These are phyloP conservation scores for Theobroma grandiflorum DNA, from an alignment of 441 rosid genomes.

Conservation along the genomic window DNA sequence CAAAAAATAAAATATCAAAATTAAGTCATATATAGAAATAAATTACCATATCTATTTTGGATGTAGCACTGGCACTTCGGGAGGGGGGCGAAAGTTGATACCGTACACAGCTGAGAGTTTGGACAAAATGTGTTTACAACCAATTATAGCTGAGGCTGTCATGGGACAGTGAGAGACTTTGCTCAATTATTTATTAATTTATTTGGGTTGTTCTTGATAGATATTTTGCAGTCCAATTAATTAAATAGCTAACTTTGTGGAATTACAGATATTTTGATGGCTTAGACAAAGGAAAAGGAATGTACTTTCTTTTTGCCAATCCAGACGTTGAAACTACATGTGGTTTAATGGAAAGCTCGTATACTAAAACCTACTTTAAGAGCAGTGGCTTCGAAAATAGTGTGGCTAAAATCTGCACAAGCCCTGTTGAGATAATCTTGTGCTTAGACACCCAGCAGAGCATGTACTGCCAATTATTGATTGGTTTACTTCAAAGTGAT, in stretches of 20 bases:
- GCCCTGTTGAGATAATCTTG: conserved; percentile 72
- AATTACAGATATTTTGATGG: conserved; percentile 64
- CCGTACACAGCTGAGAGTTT: conserved; percentile 37
- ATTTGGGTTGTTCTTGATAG: too few species aligned
- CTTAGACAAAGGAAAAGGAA: conserved; percentile 71
- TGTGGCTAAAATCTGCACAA: conserved; percentile 58
- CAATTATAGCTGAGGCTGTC: conserved; percentile 53
- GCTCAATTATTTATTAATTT: too few species aligned
- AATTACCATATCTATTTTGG: too few species aligned
- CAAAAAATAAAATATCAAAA: too few species aligned
- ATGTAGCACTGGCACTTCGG: conserved; percentile 83
- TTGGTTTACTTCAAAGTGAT: conserved; percentile 65
- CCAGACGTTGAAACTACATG: conserved; percentile 64
- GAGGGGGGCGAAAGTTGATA: conserved; percentile 81
- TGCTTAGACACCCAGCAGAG: conserved; percentile 74
- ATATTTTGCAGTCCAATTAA: conserved; percentile 5
- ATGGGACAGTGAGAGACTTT: conserved; percentile 58
- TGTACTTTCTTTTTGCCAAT: conserved; percentile 69
- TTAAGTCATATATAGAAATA: too few species aligned
- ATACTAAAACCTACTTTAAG: conserved; percentile 66
- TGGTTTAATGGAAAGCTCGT: conserved; percentile 72
- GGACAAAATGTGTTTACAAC: conserved; percentile 33
- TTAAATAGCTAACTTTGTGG: too few species aligned
- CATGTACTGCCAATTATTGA: conserved; percentile 72
- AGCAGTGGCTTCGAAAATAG: conserved; percentile 60